Evolutionary conservation across 495 filamentous ascomycete species (phyloP), one percentile per base, ranked within the genome.

Genomic region (Penicillium cataractarum): DNA sequence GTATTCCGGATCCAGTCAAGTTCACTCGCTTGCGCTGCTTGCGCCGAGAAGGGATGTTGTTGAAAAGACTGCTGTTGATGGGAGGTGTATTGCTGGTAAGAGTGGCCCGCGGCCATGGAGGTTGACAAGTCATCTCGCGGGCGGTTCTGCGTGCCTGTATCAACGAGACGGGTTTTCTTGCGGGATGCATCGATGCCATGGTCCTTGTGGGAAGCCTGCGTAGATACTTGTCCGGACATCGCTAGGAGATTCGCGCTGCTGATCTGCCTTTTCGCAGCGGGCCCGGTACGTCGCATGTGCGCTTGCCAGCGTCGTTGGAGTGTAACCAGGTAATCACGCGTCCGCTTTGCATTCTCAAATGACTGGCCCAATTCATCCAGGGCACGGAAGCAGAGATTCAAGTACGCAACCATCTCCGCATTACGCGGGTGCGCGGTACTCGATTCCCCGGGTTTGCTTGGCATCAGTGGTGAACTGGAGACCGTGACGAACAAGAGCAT

Each of bases 401-500:
- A 65, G 40, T 80, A 76, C 3, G 78, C 78, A 3, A 78, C 76
- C 79, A 79, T 82, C 53, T 78, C 76, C 0, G 72, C 69, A 32
- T 71, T 79, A 52, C 66, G 65, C 2, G 70, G 70, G 57, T 68
- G 64, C 22, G 59, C 53, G 9, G 61, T 64, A 37, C 42, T 71
- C 31, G 42, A 54, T 22, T 79, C 69, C 49, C 66, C 60, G 1
- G 62, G 63, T 31, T 65, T 70, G 29, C 53, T 57, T 24, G 67
- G 69, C 17, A 70, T 63, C 4, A 69, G 40, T 2, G 75, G 63
- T 1, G 76, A 76, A 42, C 70, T 73, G 2, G 79, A 80, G 19
- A 80, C 76, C 2, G 79, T 80, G 49, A 80, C 74, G 42, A 80
- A 82, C 4, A 82, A 75, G 2, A 82, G 73, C 71, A 82, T 82